Evolutionary conservation across 352 stramenopile species (phyloP).

Genomic region (Phytopythium chamaehyphon): DNA sequence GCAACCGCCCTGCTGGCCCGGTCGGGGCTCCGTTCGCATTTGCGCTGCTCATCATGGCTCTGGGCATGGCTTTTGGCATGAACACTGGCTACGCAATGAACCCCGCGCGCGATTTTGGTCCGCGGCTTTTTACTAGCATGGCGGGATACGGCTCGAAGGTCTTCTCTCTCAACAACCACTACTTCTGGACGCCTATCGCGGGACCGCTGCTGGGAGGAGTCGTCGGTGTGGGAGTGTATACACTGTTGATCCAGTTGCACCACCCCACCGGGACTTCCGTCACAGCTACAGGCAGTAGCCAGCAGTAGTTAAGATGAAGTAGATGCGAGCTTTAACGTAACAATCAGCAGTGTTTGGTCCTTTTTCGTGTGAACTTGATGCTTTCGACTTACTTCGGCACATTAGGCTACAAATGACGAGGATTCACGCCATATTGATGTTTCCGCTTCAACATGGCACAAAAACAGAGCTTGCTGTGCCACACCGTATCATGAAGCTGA

Average conservation of each 20-base stretch:
- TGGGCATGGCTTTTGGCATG: slow-evolving; percentile 61
- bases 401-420: too few relatives aligned
- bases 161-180: slow-evolving; percentile 27
- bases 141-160: slow-evolving; percentile 32
- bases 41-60: slow-evolving; percentile 47
- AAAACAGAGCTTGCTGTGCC: too few relatives aligned
- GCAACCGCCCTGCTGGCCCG: slow-evolving; percentile 36
- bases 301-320: too few relatives aligned
- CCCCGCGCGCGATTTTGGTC: slow-evolving; percentile 31
- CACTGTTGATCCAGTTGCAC: slow-evolving; percentile 47
- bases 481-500: too few relatives aligned
- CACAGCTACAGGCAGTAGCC: not conserved
- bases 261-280: slow-evolving; percentile 11
- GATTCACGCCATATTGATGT: too few relatives aligned
- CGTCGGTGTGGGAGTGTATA: slow-evolving; percentile 38
- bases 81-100: slow-evolving; percentile 45
- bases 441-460: too few relatives aligned
- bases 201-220: slow-evolving; percentile 39
- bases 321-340: too few relatives aligned
- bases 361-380: too few relatives aligned
- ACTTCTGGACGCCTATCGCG: slow-evolving; percentile 62
- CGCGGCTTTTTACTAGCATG: slow-evolving; percentile 22
- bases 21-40: slow-evolving; percentile 36
- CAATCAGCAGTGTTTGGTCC: too few relatives aligned
- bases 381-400: too few relatives aligned